Evolutionary conservation across 2,329 filamentous ascomycete genomes (phyloP).

Genomic region (Lecanicillium sp.): DNA sequence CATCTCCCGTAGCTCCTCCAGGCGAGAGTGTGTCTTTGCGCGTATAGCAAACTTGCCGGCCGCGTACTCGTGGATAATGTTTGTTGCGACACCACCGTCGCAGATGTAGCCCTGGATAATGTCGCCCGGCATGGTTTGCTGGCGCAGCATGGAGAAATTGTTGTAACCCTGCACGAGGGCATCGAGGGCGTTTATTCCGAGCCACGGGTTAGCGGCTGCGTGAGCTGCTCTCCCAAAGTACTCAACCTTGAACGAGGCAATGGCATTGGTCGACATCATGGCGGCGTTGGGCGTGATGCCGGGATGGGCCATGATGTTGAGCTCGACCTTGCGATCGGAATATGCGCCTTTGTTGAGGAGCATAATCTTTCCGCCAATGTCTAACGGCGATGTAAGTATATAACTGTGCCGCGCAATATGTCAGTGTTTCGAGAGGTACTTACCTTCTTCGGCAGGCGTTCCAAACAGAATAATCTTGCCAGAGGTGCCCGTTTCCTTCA

Average conservation of each 20-base stretch:
- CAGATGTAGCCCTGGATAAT: conserved; percentile 43
- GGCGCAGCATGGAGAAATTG: conserved; percentile 41
- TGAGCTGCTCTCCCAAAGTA: conserved; percentile 48
- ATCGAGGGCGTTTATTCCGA: conserved; percentile 51
- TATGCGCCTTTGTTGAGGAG: conserved; percentile 37
- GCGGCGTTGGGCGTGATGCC: conserved; percentile 33
- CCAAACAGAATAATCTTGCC: conserved; percentile 40
- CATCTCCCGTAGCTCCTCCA: conserved; percentile 30
- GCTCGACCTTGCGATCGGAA: conserved; percentile 20
- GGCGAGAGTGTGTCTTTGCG: conserved; percentile 30
- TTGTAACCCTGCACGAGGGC: conserved; percentile 42
- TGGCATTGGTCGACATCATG: conserved; percentile 44
- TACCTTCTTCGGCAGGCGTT: conserved; percentile 45
- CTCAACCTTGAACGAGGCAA: conserved; percentile 38
- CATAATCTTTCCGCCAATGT: conserved; percentile 41
- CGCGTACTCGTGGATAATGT: conserved; percentile 46
- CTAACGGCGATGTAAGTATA: too few species aligned
- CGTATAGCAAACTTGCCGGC: conserved; percentile 37
- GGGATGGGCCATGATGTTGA: conserved; percentile 21
- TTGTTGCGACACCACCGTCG: conserved; percentile 42
- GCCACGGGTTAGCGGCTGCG: conserved; percentile 47
- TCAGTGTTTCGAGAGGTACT: too few species aligned
- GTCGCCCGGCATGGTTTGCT: conserved; percentile 46
- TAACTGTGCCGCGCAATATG: too few species aligned
- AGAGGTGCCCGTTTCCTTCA: conserved; percentile 30